Evolutionary conservation across 495 filamentous ascomycete genomes (phyloP).

Genomic region (Penicillium odoratum): DNA sequence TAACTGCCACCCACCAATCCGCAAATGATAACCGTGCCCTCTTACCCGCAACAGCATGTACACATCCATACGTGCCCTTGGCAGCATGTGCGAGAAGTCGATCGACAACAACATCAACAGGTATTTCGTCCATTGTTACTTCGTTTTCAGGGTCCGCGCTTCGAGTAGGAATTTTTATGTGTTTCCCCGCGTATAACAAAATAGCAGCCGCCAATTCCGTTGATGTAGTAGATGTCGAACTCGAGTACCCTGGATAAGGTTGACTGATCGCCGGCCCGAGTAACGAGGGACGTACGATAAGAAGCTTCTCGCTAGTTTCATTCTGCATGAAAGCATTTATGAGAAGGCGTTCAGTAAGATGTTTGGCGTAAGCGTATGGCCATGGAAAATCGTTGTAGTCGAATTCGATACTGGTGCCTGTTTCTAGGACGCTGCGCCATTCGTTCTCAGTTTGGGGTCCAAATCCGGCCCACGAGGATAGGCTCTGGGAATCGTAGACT

Average conservation of each 20-base stretch:
- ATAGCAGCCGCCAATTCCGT: neutral
- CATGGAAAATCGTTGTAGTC: conserved; percentile 21
- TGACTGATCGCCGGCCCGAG: conserved; percentile 17
- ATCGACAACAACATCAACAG: conserved; percentile 25
- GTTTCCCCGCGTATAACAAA: neutral
- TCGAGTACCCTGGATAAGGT: conserved; percentile 16
- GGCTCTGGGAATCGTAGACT: conserved; percentile 1
- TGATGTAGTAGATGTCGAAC: conserved; percentile 8
- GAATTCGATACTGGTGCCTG: conserved; percentile 4
- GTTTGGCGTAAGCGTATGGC: conserved; percentile 24
- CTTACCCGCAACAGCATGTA: conserved; percentile 20
- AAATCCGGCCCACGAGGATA: neutral
- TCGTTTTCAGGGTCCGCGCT: conserved; percentile 1
- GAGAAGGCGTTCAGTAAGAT: conserved; percentile 24
- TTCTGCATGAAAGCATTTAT: conserved; percentile 2
- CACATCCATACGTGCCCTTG: conserved; percentile 4
- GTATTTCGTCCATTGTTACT: conserved; percentile 16
- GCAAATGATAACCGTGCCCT: neutral
- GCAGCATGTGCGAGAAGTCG: conserved; percentile 20
- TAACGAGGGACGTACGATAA: conserved; percentile 23
- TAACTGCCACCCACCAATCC: neutral
- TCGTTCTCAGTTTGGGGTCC: conserved; percentile 6
- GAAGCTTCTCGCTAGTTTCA: conserved; percentile 1
- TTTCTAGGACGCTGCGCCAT: conserved; percentile 8
- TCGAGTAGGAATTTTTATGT: neutral